Percentiles rank a stretch among this genome's conserved stretches.
Conservation (phyloP, 2,329 filamentous ascomycete genomes). For the Exophiala aquamarina region DNA sequence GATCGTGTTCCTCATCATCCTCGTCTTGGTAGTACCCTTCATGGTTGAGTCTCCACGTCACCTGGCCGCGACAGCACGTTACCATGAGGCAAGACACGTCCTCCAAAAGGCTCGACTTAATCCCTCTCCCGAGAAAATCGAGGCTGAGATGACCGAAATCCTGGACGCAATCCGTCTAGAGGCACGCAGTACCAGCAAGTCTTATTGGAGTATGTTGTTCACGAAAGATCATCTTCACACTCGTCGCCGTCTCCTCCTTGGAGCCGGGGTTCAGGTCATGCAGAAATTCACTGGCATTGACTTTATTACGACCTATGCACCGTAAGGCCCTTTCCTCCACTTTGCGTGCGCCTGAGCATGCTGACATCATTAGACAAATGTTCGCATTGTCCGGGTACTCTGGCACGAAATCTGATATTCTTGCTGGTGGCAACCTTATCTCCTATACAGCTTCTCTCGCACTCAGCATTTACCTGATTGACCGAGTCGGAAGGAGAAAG, state of each 20-base stretch:
- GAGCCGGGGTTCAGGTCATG: too few relatives aligned
- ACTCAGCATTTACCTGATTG: slow-evolving; percentile 41
- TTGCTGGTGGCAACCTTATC: slow-evolving; percentile 30
- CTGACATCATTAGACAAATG: too few relatives aligned
- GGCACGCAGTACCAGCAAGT: too few relatives aligned
- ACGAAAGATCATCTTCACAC: too few relatives aligned
- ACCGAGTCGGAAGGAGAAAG: slow-evolving; percentile 37
- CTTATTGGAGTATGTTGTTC: too few relatives aligned
- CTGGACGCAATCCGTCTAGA: slow-evolving; percentile 34
- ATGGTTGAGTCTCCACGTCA: slow-evolving; percentile 70
- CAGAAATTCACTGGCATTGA: slow-evolving; percentile 68
- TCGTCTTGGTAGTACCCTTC: slow-evolving; percentile 61
- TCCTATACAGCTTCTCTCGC: slow-evolving; percentile 27
- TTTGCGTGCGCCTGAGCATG: too few relatives aligned
- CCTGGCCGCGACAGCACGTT: slow-evolving; percentile 65
- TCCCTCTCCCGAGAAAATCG: too few relatives aligned
- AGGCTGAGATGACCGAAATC: slow-evolving; percentile 56
- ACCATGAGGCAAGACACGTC: slow-evolving; percentile 67
- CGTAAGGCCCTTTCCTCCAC: too few relatives aligned
- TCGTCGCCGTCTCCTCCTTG: too few relatives aligned
- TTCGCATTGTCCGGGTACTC: slow-evolving; percentile 25
- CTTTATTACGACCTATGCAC: slow-evolving; percentile 64
- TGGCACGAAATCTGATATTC: slow-evolving; percentile 23
- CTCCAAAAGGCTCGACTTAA: slow-evolving; percentile 61
- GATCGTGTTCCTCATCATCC: slow-evolving; percentile 61